Percentiles rank a stretch among this genome's conserved stretches.
Evolutionary conservation across 2,329 filamentous ascomycete genomes (phyloP).

Genomic region (Trichophyton simii): DNA sequence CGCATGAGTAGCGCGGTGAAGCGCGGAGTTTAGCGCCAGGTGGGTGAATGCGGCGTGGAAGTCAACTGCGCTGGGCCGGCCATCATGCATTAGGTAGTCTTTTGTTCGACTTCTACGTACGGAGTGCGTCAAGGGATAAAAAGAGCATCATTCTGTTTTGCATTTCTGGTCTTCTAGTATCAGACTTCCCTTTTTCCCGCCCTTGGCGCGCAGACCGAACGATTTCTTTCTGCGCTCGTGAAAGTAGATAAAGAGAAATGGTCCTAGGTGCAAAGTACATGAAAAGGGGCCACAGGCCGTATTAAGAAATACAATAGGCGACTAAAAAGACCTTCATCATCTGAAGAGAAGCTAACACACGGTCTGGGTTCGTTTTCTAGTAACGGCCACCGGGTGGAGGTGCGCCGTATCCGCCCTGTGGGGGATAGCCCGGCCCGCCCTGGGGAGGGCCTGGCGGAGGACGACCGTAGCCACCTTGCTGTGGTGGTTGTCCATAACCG

Average conservation of each 20-base stretch:
- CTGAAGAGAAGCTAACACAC: background rate
- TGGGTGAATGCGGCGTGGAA: background rate
- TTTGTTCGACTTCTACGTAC: too few species aligned
- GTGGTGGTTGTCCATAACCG: constrained; percentile 17
- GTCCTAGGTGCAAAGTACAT: background rate
- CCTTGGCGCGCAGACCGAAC: background rate
- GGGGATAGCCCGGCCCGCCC: constrained; percentile 13
- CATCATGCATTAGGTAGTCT: too few species aligned
- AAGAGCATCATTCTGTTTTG: background rate
- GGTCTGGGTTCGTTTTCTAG: background rate
- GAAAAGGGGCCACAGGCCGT: background rate
- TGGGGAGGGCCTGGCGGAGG: constrained; percentile 12
- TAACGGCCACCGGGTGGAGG: constrained; percentile 15
- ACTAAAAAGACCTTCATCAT: background rate
- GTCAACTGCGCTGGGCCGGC: too few species aligned
- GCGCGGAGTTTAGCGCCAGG: background rate
- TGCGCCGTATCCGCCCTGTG: constrained; percentile 16
- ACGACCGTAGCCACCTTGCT: constrained; percentile 15
- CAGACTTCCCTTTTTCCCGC: background rate
- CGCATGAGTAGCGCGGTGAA: background rate
- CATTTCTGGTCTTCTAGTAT: background rate
- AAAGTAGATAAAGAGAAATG: background rate
- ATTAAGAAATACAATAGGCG: background rate
- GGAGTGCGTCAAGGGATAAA: too few species aligned
- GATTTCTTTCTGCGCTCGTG: background rate